Evolutionary conservation across 768 basidiomycete genomes (phyloP).

Genomic region (Dioszegia aurantiaca): DNA sequence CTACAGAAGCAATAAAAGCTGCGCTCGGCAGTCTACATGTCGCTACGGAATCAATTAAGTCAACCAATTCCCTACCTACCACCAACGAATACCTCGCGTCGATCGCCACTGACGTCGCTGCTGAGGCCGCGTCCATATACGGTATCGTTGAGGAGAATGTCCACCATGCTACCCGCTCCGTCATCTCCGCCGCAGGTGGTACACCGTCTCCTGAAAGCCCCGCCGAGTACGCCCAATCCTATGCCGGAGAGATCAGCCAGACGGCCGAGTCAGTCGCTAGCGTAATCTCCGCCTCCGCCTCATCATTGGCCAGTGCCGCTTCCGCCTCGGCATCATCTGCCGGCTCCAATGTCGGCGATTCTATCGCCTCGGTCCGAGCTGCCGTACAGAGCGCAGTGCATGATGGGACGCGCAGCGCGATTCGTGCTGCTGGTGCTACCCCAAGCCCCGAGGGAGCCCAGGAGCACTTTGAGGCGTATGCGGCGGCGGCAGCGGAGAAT

Average conservation of each 20-base stretch:
- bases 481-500: constrained; percentile 3
- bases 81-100: constrained; percentile 23
- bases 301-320: constrained; percentile 19
- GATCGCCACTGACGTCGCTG: constrained; percentile 19
- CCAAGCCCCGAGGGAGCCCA: constrained; percentile 33
- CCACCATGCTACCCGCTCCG: constrained; percentile 41
- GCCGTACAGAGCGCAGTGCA: constrained; percentile 20
- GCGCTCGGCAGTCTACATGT: constrained; percentile 24
- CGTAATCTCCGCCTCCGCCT: constrained; percentile 12
- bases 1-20: constrained; percentile 15
- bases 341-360: constrained; percentile 9
- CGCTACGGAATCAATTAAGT: constrained; percentile 34
- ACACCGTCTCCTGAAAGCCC: constrained; percentile 36
- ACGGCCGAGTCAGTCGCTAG: constrained; percentile 33
- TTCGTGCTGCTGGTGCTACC: constrained; percentile 35
- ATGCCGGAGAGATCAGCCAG: constrained; percentile 16
- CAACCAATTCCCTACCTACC: constrained; percentile 25
- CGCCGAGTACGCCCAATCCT: constrained; percentile 30
- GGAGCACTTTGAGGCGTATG: constrained; percentile 23
- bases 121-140: constrained; percentile 26
- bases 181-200: constrained; percentile 29
- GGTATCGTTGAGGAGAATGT: constrained; percentile 27
- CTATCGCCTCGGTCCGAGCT: constrained; percentile 10
- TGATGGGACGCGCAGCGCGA: constrained; percentile 29
- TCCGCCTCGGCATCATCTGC: constrained; percentile 18